Evolutionary conservation across 2,329 filamentous ascomycete species (phyloP).

Genomic region (Neonectria sp.): DNA sequence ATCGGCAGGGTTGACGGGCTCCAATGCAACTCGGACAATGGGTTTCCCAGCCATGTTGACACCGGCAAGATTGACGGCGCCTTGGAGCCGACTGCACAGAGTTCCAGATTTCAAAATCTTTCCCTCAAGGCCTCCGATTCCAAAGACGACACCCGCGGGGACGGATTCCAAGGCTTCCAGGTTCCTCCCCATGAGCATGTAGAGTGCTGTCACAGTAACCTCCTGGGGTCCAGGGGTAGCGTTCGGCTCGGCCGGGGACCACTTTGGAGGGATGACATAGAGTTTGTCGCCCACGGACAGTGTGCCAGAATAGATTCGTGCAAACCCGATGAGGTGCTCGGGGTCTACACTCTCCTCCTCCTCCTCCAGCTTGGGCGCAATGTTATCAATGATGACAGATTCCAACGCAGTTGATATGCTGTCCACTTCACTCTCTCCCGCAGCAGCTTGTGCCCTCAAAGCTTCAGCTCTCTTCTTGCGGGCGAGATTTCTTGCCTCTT

Average conservation of each 20-base stretch:
- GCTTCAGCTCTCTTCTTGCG: conserved; percentile 92
- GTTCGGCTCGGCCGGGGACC: conserved; percentile 84
- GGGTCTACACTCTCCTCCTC: conserved; percentile 77
- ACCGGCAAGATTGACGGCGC: conserved; percentile 91
- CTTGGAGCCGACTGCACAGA: conserved; percentile 88
- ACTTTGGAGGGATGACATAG: conserved; percentile 94
- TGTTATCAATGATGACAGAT: conserved; percentile 71
- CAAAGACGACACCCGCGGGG: conserved; percentile 94
- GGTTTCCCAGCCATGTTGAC: conserved; percentile 85
- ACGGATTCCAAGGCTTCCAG: conserved; percentile 87
- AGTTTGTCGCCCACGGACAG: conserved; percentile 91
- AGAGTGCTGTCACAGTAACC: conserved; percentile 88
- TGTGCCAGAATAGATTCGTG: conserved; percentile 92
- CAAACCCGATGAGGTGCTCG: conserved; percentile 95
- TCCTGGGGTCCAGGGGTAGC: conserved; percentile 82
- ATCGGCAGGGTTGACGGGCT: conserved; percentile 91
- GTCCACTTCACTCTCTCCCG: conserved; percentile 64
- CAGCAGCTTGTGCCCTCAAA: conserved; percentile 80
- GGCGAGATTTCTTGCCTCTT: conserved; percentile 91
- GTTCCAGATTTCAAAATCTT: conserved; percentile 97
- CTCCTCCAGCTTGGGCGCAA: conserved; percentile 62
- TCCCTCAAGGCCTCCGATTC: conserved; percentile 92
- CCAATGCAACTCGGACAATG: conserved; percentile 96
- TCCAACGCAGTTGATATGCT: conserved; percentile 74
- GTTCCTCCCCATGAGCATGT: conserved; percentile 95